These are phyloP conservation scores for Blumeria graminis DNA, from an alignment of 2,329 filamentous ascomycete genomes.

Conservation along the genomic window DNA sequence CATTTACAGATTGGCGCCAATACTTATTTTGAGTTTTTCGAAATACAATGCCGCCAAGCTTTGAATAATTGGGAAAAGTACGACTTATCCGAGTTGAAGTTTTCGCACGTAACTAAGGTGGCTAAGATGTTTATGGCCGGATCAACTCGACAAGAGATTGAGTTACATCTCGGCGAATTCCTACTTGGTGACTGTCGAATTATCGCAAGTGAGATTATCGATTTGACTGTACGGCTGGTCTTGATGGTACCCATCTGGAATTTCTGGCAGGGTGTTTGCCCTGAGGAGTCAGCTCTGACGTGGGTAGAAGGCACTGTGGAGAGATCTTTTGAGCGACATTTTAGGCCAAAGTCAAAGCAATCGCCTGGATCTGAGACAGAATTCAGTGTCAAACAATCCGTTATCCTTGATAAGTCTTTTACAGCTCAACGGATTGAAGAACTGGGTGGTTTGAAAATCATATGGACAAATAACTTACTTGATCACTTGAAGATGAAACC, in stretches of 20 bases:
- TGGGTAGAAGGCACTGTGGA: constrained; percentile 3
- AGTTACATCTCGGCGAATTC: background rate
- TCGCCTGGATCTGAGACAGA: background rate
- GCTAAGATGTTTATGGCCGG: constrained; percentile 2
- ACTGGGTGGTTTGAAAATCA: constrained; percentile 1
- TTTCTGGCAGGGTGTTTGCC: constrained; percentile 4
- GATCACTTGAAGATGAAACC: constrained; percentile 3
- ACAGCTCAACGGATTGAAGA: constrained; percentile 1
- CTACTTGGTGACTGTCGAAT: constrained; percentile 1
- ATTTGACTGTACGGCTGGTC: constrained; percentile 3
- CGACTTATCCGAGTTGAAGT: constrained; percentile 1
- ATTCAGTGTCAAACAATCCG: background rate
- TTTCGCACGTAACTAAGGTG: constrained; percentile 2
- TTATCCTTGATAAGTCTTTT: constrained; percentile 2
- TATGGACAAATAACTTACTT: constrained; percentile 5
- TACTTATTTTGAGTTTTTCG: constrained; percentile 3
- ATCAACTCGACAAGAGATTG: constrained; percentile 2
- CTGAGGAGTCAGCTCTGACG: constrained; percentile 2
- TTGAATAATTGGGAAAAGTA: constrained; percentile 3
- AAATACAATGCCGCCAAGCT: background rate
- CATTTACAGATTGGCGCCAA: background rate
- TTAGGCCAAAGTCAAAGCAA: background rate
- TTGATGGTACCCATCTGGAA: constrained; percentile 4
- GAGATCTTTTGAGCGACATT: constrained; percentile 3
- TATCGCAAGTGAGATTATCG: constrained; percentile 3